phyloP scores from a whole-genome alignment of 2,329 filamentous ascomycete genomes.

The Tolypocladium sp. region DNA sequence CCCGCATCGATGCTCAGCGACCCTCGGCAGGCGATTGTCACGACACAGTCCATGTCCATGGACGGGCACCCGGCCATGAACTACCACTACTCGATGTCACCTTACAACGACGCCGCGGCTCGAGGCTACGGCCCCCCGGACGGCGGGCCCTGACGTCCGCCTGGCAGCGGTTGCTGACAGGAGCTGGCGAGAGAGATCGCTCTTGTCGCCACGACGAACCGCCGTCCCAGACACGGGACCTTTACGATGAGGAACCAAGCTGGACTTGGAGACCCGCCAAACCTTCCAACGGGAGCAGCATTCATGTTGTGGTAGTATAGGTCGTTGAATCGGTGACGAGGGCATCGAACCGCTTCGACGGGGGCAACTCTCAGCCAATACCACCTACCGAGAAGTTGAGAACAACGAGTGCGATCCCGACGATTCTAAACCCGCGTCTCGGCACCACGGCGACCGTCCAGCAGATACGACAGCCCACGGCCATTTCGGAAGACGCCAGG shows the following conservation, averaged over 20 bases:
- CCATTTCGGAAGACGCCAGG: neutral
- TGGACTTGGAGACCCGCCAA: neutral
- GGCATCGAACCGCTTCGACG: neutral
- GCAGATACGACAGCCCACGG: neutral
- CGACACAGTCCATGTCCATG: constrained; percentile 10
- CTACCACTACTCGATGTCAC: constrained; percentile 15
- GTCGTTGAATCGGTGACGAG: neutral
- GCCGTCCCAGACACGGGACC: neutral
- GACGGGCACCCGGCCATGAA: constrained; percentile 12
- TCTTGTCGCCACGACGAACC: neutral
- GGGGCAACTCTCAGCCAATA: neutral
- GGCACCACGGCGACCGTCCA: neutral
- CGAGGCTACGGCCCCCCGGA: constrained; percentile 8
- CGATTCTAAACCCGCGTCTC: neutral
- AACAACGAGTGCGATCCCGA: neutral
- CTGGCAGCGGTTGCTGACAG: constrained; percentile 13
- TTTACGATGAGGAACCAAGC: neutral
- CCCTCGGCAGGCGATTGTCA: constrained; percentile 8
- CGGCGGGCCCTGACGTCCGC: neutral
- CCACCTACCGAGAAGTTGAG: neutral
- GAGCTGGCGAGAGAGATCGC: neutral
- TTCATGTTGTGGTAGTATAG: neutral
- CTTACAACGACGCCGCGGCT: constrained; percentile 11
- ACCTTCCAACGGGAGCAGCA: neutral
- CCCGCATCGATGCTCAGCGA: constrained; percentile 14